Percentiles rank a stretch among this genome's conserved stretches.
Conservation (phyloP, 1,284 basidiomycete species). For the Ustilago esculenta region DNA sequence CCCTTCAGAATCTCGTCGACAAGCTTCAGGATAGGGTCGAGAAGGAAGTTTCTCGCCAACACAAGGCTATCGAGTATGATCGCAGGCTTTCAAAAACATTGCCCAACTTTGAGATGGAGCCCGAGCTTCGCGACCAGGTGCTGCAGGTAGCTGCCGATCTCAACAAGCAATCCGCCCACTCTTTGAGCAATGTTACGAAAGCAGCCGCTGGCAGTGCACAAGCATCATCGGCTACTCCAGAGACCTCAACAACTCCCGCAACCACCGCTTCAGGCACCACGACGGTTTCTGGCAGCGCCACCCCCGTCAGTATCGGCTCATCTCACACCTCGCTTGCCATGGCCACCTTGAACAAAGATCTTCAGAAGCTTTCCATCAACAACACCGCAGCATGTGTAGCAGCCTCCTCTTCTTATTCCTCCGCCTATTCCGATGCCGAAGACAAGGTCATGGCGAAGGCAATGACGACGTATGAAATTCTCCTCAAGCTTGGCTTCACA, state of each 20-base stretch:
- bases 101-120: conserved; percentile 75
- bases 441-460: conserved; percentile 76
- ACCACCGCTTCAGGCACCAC: conserved; percentile 20
- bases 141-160: conserved; percentile 70
- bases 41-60: conserved; percentile 80
- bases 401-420: conserved; percentile 13
- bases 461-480: conserved; percentile 81
- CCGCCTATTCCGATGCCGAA: conserved; percentile 38
- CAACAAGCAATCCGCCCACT: conserved; percentile 67
- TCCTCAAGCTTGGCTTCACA: conserved; percentile 84
- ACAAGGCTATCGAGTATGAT: conserved; percentile 83
- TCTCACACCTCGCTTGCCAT: conserved; percentile 37
- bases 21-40: conserved; percentile 86
- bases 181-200: conserved; percentile 54
- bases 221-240: conserved; percentile 5
- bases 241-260: conserved; percentile 15
- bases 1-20: conserved; percentile 70
- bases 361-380: conserved; percentile 35
- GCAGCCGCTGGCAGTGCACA: conserved; percentile 2
- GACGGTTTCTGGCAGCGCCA: conserved; percentile 34
- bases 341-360: conserved; percentile 40
- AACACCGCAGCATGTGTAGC: conserved; percentile 2
- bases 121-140: conserved; percentile 73
- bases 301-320: conserved; percentile 33
- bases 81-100: conserved; percentile 78